phyloP scores from a whole-genome alignment of 2,329 filamentous ascomycete genomes.

The Teratosphaeriaceae sp. region DNA sequence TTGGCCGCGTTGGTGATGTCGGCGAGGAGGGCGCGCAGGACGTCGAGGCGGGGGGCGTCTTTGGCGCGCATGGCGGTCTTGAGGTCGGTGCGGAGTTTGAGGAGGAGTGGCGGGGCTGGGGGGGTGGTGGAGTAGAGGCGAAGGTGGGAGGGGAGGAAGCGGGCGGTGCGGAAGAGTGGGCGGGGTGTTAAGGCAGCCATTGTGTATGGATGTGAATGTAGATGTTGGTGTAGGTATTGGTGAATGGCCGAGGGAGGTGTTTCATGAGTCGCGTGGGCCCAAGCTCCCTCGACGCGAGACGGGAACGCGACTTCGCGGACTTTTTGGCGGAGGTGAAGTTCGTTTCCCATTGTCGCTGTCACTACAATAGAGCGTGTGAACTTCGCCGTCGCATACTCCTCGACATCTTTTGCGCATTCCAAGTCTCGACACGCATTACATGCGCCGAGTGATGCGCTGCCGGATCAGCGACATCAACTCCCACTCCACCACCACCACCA shows the following conservation, averaged over 20 bases:
- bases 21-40: constrained; percentile 62
- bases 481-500: no score
- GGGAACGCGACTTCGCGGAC: no score
- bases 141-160: constrained; percentile 21
- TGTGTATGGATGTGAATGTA: neutral
- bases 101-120: constrained; percentile 34
- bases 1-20: constrained; percentile 71
- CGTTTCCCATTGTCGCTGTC: constrained; percentile 3
- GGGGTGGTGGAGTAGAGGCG: constrained; percentile 15
- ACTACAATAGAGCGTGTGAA: neutral
- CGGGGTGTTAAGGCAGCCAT: constrained; percentile 15
- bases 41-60: constrained; percentile 54
- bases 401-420: neutral
- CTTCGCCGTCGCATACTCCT: neutral
- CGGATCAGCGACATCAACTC: no score
- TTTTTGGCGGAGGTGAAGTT: no score
- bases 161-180: constrained; percentile 12
- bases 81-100: constrained; percentile 40
- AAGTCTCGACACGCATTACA: neutral
- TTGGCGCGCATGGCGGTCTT: constrained; percentile 44
- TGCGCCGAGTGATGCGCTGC: constrained; percentile 14
- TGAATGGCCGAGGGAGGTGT: neutral
- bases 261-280: no score
- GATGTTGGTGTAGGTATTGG: neutral
- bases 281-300: no score